Evolutionary conservation across 2,329 filamentous ascomycete species (phyloP), one percentile per base, ranked within the genome.

Genomic region (Penicillium sclerotigenum): DNA sequence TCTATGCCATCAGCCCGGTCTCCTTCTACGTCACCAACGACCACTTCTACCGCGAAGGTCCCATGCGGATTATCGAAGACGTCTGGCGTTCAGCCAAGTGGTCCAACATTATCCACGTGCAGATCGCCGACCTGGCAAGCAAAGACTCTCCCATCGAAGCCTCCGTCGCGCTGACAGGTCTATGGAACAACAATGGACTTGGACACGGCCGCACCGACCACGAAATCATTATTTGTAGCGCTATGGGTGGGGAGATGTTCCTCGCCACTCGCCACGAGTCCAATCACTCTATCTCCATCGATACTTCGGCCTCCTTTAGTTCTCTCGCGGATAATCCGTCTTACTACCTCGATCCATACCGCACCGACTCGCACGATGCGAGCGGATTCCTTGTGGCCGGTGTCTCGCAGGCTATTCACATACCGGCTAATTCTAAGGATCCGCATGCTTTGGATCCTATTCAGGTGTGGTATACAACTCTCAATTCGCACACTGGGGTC

Each of bases 1-100:
- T 87, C 13, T 68, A 80, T 6, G 81, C 79, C 2, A 63, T 70
- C 4, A 79, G 73, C 0, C 76, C 79, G 0, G 71, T 63, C 13
- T 78, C 79, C 0, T 78, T 87, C 65, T 81, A 82, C 47, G 79
- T 86, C 6, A 86, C 83, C 0, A 87, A 87, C 58, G 84, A 87
- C 59, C 83, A 86, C 52, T 70, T 71, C 60, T 78, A 85, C 65
- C 76, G 73, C 0, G 75, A 80, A 1, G 83, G 83, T 0, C 5
- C 66, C 0, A 65, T 78, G 68, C 76, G 83, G 2, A 9, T 64
- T 0, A 1, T 84, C 0, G 84, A 87, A 59, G 77, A 81, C 33
- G 0, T 80, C 0, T 71, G 74, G 29, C 68, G 67, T 0, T 60
- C 65, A 0, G 71, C 76, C 0, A 75, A 69, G 20, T 85, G 83